Base-by-base conservation (phyloP, 2,329 filamentous ascomycete species). In the Colletotrichum liaoningense region DNA sequence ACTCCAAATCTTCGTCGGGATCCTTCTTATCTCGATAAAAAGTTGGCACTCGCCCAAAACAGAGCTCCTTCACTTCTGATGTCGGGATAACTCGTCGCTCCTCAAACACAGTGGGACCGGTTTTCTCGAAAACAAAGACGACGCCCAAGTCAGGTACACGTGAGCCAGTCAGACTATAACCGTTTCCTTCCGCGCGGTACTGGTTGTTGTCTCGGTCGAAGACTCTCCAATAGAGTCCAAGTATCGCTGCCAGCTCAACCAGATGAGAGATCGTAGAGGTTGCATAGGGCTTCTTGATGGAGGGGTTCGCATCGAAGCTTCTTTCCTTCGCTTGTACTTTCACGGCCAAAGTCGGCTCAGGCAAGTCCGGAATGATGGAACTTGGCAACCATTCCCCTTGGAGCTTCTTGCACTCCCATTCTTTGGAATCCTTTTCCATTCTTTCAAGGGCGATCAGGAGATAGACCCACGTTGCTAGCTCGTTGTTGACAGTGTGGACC, bases 221-320 rank as follows among this genome's bases (percentile, higher is more conserved):
- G 1, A 80, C 79, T 52, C 80, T 85, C 84, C 84, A 86, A 66
- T 85, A 79, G 2, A 86, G 77, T 1, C 84, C 82, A 0, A 84
- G 72, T 72, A 83, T 78, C 5, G 78, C 79, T 0, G 80, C 81
- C 8, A 83, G 78, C 73, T 83, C 81, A 0, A 84, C 75, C 0
- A 84, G 67, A 52, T 84, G 81, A 3, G 77, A 81, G 6, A 84
- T 81, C 1, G 80, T 82, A 5, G 79, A 81, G 2, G 77, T 83
- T 3, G 82, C 82, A 56, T 80, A 84, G 0, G 81, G 82, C 68
- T 78, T 79, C 4, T 73, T 75, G 42, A 66, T 69, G 0, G 58
- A 30, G 0, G 67, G 65, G n/a, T 65, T 64, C 3, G 49, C 30
- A 19, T 74, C 72, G 1, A 72, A 74, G 4, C 69, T 72, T 28